These are phyloP conservation scores for Heterobasidion parviporum DNA, from an alignment of 1,284 basidiomycete species.

Conservation along the genomic window DNA sequence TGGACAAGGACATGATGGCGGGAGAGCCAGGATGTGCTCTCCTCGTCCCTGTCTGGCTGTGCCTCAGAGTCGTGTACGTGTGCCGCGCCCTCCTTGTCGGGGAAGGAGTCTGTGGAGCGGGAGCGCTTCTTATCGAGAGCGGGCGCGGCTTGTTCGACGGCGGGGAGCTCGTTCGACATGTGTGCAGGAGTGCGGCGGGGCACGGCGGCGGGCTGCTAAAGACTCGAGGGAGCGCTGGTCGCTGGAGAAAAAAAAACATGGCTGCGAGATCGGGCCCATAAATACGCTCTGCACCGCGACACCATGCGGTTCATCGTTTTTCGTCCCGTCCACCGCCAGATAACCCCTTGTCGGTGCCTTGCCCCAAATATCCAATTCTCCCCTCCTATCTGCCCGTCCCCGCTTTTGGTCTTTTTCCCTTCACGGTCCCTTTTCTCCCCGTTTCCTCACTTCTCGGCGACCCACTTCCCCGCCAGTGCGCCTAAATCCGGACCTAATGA, in stretches of 20 bases:
- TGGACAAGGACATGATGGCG: slow-evolving; percentile 20
- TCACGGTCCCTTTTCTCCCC: no score
- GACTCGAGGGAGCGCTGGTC: not conserved
- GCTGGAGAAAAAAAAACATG: not conserved
- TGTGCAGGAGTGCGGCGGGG: not conserved
- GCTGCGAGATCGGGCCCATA: not conserved
- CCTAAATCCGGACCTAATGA: no score
- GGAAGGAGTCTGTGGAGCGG: slow-evolving; percentile 7
- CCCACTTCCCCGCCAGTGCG: no score
- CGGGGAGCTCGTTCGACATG: not conserved
- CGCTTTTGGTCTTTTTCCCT: not conserved
- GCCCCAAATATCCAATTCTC: not conserved
- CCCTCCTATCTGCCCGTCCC: not conserved
- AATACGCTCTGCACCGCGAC: not conserved
- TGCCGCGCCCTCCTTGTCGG: slow-evolving; percentile 12
- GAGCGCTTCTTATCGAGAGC: slow-evolving; percentile 9
- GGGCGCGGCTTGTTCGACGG: not conserved
- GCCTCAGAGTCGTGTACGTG: slow-evolving; percentile 16
- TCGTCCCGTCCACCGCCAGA: not conserved
- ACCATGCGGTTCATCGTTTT: slow-evolving; percentile 1
- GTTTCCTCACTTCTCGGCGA: no score
- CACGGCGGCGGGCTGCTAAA: not conserved
- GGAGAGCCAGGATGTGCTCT: slow-evolving; percentile 10
- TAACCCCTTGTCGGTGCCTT: not conserved
- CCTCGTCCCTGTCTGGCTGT: slow-evolving; percentile 11